Percentiles rank a stretch among this genome's conserved stretches.
phyloP scores from a whole-genome alignment of 202 grass and related monocot genomes.

The Sporobolus alterniflorus region DNA sequence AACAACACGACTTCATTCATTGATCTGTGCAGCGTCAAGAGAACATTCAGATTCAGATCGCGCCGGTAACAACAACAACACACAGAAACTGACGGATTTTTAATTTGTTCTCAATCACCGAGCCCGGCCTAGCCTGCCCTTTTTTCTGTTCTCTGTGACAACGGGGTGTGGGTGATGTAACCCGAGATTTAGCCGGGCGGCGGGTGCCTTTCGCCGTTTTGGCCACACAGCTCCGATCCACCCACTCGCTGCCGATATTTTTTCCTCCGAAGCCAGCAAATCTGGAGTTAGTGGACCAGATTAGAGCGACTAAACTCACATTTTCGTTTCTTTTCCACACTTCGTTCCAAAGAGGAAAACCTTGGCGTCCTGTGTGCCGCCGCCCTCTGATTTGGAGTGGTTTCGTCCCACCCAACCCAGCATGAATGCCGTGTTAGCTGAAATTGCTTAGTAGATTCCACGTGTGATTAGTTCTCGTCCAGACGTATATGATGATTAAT shows the following conservation, averaged over 20 bases:
- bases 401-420: too few species aligned
- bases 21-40: neutral
- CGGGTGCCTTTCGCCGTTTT: slow-evolving; percentile 29
- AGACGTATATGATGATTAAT: neutral
- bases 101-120: neutral
- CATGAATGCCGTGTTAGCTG: neutral
- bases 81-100: neutral
- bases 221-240: too few species aligned
- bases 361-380: slow-evolving; percentile 22
- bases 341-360: neutral
- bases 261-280: slow-evolving; percentile 32
- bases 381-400: slow-evolving; percentile 23
- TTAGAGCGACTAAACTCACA: slow-evolving; percentile 13
- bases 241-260: slow-evolving; percentile 34
- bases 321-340: slow-evolving; percentile 18
- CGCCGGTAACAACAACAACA: neutral
- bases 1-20: too few species aligned
- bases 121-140: neutral
- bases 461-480: neutral
- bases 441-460: neutral
- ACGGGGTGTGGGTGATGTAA: too few species aligned
- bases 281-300: slow-evolving; percentile 41
- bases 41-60: neutral
- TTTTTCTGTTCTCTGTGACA: neutral
- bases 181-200: slow-evolving; percentile 1